These are phyloP conservation scores for Omphalotus guepiniiformis DNA, from an alignment of 768 basidiomycete species.

Conservation along the genomic window DNA sequence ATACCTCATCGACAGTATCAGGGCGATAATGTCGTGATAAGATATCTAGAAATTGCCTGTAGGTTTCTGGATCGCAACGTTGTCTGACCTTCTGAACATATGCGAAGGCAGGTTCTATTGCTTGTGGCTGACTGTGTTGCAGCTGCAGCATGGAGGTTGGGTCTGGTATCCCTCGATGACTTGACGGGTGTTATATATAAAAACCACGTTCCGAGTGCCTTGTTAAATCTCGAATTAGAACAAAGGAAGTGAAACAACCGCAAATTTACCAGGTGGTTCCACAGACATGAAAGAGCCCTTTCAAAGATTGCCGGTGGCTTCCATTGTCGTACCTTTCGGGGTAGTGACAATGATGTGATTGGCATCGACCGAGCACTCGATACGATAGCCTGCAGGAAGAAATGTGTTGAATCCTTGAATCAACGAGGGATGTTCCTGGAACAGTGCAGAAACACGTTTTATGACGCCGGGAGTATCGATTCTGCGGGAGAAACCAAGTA, in stretches of 20 bases:
- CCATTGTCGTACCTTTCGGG: constrained; percentile 60
- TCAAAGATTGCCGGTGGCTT: constrained; percentile 46
- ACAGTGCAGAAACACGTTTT: constrained; percentile 88
- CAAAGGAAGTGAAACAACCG: background rate
- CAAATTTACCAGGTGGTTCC: constrained; percentile 5
- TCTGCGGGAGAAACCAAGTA: constrained; percentile 33
- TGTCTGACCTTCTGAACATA: constrained; percentile 98
- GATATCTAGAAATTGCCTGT: constrained; percentile 74
- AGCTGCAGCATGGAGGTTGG: constrained; percentile 30
- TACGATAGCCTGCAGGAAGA: constrained; percentile 89
- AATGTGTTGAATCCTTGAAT: constrained; percentile 99
- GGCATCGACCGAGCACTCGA: constrained; percentile 69
- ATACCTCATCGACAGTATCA: constrained; percentile 57
- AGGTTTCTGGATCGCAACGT: constrained; percentile 87
- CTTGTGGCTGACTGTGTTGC: constrained; percentile 25
- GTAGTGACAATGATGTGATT: constrained; percentile 76
- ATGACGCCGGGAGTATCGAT: constrained; percentile 99
- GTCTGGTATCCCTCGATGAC: constrained; percentile 26
- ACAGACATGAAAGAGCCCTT: constrained; percentile 37
- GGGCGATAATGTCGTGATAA: constrained; percentile 61
- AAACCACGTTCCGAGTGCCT: constrained; percentile 15
- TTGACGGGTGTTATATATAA: constrained; percentile 9
- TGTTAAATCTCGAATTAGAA: constrained; percentile 10
- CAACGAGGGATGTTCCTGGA: constrained; percentile 83
- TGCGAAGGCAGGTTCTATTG: constrained; percentile 78